phyloP scores from a whole-genome alignment of 257 asterid genomes.

The Mitragyna speciosa region DNA sequence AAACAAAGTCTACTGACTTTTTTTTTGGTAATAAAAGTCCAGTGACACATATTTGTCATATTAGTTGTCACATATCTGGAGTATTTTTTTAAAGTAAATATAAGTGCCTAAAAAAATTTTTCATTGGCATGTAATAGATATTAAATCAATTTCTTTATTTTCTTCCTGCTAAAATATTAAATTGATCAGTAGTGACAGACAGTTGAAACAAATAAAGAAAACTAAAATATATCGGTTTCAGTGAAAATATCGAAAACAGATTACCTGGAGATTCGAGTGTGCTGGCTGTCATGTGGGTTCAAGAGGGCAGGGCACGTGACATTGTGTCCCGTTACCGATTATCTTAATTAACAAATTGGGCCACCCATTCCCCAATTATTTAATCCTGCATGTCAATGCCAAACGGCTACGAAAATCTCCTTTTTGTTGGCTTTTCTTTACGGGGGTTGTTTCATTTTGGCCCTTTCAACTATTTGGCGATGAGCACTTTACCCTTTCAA shows the following conservation, averaged over 20 bases:
- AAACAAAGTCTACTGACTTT: no score
- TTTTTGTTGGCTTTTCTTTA: background rate
- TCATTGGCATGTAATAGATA: no score
- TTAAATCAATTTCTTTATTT: background rate
- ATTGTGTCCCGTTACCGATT: background rate
- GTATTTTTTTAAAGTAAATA: no score
- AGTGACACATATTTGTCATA: no score
- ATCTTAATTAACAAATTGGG: background rate
- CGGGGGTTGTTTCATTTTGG: no score
- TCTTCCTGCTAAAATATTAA: background rate
- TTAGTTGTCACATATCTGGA: no score
- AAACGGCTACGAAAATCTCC: background rate
- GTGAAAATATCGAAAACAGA: conserved; percentile 1
- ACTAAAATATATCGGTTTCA: background rate
- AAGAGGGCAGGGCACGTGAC: background rate
- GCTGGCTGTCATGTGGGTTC: conserved; percentile 4
- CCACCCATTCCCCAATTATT: background rate
- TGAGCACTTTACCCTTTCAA: no score
- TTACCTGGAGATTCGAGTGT: conserved; percentile 12
- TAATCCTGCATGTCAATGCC: background rate
- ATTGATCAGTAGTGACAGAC: background rate
- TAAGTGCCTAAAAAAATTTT: no score
- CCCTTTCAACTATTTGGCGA: no score
- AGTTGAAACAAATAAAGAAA: background rate
- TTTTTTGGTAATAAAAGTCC: no score